A percentile compares a stretch with the other conserved stretches of the same genome.
Conservation (phyloP, 306 rosid genomes). For the Prosopis cineraria region DNA sequence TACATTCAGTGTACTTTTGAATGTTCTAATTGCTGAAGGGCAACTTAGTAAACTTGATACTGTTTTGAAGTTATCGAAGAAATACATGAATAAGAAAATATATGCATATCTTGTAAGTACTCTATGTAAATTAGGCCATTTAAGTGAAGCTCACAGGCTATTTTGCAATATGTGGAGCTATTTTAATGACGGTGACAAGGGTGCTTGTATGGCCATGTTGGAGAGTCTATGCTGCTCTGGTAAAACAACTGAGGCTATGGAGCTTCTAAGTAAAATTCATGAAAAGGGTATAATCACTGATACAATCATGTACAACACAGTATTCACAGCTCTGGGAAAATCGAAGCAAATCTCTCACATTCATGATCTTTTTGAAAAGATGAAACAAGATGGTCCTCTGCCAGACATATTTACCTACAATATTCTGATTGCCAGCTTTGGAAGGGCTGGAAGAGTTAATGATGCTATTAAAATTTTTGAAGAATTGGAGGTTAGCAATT, state of each 20-base stretch:
- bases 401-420: conserved; percentile 88
- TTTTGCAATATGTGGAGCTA: conserved; percentile 93
- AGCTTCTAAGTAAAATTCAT: conserved; percentile 71
- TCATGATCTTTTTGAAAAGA: conserved; percentile 74
- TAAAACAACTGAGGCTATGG: conserved; percentile 79
- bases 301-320: conserved; percentile 82
- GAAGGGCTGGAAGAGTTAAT: conserved; percentile 77
- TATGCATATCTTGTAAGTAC: conserved; percentile 80
- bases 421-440: conserved; percentile 80
- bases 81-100: conserved; percentile 58
- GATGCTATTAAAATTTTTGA: conserved; percentile 70
- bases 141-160: conserved; percentile 83
- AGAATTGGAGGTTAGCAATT: conserved; percentile 74
- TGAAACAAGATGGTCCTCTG: conserved; percentile 74
- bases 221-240: conserved; percentile 80
- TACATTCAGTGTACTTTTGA: conserved; percentile 71
- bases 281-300: conserved; percentile 76
- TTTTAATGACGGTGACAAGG: conserved; percentile 75
- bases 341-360: conserved; percentile 67
- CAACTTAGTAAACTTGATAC: conserved; percentile 68
- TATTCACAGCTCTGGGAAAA: conserved; percentile 77
- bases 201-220: conserved; percentile 80
- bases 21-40: conserved; percentile 75
- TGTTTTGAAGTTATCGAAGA: conserved; percentile 63
- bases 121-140: conserved; percentile 77